Evolutionary conservation across 306 rosid genomes (phyloP).

Genomic region (Luffa aegyptiaca): DNA sequence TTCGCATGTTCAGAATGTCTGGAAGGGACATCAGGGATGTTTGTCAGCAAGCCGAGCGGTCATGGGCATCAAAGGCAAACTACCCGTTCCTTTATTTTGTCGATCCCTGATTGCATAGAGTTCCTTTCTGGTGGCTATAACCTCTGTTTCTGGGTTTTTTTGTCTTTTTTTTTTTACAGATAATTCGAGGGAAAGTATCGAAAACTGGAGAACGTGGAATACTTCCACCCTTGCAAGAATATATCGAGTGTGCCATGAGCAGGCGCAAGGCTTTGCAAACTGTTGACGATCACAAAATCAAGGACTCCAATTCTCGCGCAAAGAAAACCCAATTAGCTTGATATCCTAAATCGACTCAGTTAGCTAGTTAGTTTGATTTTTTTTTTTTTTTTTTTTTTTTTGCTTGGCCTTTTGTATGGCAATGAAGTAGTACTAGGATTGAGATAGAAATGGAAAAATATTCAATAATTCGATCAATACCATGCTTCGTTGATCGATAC

Average conservation of each 20-base stretch:
- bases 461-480: neutral
- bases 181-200: conserved; percentile 39
- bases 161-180: conserved; percentile 28
- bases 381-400: neutral
- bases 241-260: conserved; percentile 25
- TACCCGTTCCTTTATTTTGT: neutral
- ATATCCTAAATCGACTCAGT: neutral
- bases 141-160: neutral
- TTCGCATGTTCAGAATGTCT: conserved; percentile 51
- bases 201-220: conserved; percentile 23
- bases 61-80: conserved; percentile 86
- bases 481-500: neutral
- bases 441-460: neutral
- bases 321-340: conserved; percentile 21
- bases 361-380: neutral
- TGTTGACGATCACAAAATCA: conserved; percentile 6
- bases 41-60: conserved; percentile 89
- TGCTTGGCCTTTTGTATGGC: neutral
- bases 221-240: conserved; percentile 35
- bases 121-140: neutral
- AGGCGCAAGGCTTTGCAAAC: conserved; percentile 22
- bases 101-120: neutral
- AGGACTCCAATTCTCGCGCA: neutral
- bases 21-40: conserved; percentile 91
- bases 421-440: neutral